These are phyloP conservation scores for Pichia sp. DNA, from an alignment of 1,139 yeast species.

Conservation along the genomic window DNA sequence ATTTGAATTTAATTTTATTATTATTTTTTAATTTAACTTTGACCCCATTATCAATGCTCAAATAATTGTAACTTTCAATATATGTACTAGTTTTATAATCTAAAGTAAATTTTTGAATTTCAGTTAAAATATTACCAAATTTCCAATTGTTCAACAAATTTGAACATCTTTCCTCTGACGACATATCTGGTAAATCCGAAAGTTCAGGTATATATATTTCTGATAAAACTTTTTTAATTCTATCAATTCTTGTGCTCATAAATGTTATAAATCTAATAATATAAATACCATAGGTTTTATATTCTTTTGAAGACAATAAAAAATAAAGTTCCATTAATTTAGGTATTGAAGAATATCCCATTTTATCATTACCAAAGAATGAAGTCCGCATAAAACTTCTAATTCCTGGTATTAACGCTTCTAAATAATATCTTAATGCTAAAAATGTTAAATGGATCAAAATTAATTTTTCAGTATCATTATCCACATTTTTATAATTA, in stretches of 20 bases:
- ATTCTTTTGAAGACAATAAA: not conserved
- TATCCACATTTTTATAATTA: not conserved
- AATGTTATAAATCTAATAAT: conserved; percentile 11
- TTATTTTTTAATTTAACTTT: too few species aligned
- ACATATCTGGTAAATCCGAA: conserved; percentile 1
- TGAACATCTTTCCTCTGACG: conserved; percentile 5
- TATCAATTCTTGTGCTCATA: conserved; percentile 6
- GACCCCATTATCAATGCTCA: not conserved
- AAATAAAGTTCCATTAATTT: conserved; percentile 3
- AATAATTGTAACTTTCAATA: conserved; percentile 6
- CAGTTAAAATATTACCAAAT: conserved; percentile 5
- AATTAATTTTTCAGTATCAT: conserved; percentile 4
- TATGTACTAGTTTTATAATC: conserved; percentile 2
- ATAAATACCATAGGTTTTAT: conserved; percentile 11
- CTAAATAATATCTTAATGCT: conserved; percentile 8
- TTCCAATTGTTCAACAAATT: conserved; percentile 5
- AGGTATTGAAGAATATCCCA: not conserved
- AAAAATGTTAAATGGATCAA: conserved; percentile 10
- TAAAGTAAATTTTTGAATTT: conserved; percentile 2
- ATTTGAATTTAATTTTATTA: not conserved
- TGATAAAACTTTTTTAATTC: not conserved
- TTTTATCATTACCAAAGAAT: conserved; percentile 14
- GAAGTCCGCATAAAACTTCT: conserved; percentile 8
- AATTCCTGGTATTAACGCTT: conserved; percentile 11
- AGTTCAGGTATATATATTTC: conserved; percentile 6